phyloP scores from a whole-genome alignment of 169 alveolate species.

The Plasmodium inui region DNA sequence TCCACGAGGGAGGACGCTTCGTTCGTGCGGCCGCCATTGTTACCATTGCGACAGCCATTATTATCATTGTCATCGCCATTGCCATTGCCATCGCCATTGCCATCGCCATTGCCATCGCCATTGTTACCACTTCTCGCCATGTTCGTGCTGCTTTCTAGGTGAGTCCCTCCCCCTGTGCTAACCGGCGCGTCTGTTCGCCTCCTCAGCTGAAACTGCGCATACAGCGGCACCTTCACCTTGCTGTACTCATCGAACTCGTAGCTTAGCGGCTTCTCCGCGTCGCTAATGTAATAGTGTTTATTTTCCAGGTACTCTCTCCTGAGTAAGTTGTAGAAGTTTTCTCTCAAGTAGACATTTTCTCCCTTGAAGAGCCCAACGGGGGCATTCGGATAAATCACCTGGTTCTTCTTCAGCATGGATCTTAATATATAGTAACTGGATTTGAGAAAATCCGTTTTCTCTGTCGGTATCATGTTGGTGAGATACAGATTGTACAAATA shows the following conservation, averaged over 20 bases:
- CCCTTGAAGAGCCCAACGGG: slow-evolving; percentile 69
- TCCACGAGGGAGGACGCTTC: not conserved
- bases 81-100: not conserved
- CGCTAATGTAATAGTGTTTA: slow-evolving; percentile 53
- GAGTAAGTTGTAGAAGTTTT: slow-evolving; percentile 30
- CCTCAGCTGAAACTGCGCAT: slow-evolving; percentile 45
- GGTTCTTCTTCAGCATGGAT: slow-evolving; percentile 59
- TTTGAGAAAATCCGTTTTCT: slow-evolving; percentile 37
- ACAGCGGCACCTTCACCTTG: slow-evolving; percentile 33
- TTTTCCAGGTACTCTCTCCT: slow-evolving; percentile 59
- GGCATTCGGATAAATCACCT: slow-evolving; percentile 52
- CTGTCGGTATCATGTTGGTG: slow-evolving; percentile 63
- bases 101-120: too few species aligned
- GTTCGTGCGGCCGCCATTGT: not conserved
- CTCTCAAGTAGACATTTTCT: slow-evolving; percentile 65
- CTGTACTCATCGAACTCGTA: slow-evolving; percentile 28
- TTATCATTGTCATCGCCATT: too few species aligned
- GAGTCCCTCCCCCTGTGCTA: not conserved
- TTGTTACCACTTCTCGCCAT: not conserved
- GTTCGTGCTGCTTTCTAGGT: not conserved
- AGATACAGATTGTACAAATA: slow-evolving; percentile 37
- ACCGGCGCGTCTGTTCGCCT: not conserved
- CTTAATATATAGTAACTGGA: slow-evolving; percentile 42
- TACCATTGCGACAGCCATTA: too few species aligned
- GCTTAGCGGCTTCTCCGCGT: slow-evolving; percentile 39